A percentile compares a stretch with the other conserved stretches of the same genome.
These are phyloP conservation scores for Dalechampia spathulata DNA, from an alignment of 441 rosid species.

Conservation along the genomic window DNA sequence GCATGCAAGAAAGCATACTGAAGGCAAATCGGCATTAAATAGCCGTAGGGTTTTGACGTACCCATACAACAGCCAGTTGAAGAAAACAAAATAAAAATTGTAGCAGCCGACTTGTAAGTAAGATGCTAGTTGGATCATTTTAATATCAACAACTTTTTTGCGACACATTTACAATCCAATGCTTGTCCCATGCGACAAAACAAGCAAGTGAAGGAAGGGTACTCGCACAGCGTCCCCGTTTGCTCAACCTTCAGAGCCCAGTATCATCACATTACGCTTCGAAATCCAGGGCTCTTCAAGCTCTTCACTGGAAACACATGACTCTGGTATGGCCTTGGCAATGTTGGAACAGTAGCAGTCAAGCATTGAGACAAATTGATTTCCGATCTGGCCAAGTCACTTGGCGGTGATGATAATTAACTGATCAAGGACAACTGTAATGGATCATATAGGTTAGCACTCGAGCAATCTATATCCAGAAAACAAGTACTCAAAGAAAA, in stretches of 20 bases:
- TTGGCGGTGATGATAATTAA: too few species aligned
- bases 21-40: too few species aligned
- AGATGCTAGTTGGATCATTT: background rate
- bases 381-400: conserved; percentile 1
- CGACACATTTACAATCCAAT: background rate
- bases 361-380: background rate
- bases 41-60: too few species aligned
- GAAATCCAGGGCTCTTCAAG: too few species aligned
- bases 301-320: too few species aligned
- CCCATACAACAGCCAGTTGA: background rate
- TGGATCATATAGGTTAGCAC: background rate
- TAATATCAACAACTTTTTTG: background rate
- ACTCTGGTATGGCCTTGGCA: background rate
- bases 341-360: background rate
- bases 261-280: too few species aligned
- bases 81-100: too few species aligned
- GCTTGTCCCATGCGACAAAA: background rate
- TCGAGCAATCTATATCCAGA: background rate
- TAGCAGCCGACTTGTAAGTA: too few species aligned
- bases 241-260: too few species aligned
- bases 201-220: background rate
- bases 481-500: background rate
- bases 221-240: background rate
- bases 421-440: background rate
- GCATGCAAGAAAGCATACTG: background rate